Percentiles rank a stretch among this genome's conserved stretches.
Conservation (phyloP, 2,329 filamentous ascomycete species). For the Aspergillus nomiae region DNA sequence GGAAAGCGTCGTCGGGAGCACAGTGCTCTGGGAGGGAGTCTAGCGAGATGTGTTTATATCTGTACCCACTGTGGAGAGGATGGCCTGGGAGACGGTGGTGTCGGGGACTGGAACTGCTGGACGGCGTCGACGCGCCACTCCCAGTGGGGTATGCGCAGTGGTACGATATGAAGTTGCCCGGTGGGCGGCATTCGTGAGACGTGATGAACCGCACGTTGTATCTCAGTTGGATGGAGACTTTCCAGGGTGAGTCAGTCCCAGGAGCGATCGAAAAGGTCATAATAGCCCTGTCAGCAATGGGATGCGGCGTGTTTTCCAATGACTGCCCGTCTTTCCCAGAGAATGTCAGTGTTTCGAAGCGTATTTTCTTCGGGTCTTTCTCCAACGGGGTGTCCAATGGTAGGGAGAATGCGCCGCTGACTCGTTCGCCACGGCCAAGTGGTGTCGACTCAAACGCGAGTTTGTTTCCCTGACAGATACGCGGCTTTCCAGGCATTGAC, state of each 20-base stretch:
- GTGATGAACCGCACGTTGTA: constrained; percentile 58
- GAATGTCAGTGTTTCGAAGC: constrained; percentile 29
- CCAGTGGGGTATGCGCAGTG: not conserved
- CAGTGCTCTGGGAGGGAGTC: constrained; percentile 22
- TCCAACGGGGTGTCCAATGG: constrained; percentile 33
- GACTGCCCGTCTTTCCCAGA: constrained; percentile 20
- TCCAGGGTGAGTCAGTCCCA: constrained; percentile 13
- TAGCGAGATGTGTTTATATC: constrained; percentile 36
- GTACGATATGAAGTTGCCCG: constrained; percentile 34
- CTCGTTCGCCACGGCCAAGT: constrained; percentile 41
- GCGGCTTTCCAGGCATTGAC: constrained; percentile 33
- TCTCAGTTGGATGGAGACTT: constrained; percentile 43
- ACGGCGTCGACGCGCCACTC: constrained; percentile 6
- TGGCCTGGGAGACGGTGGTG: constrained; percentile 40
- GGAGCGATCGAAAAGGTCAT: constrained; percentile 28
- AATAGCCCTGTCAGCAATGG: constrained; percentile 27
- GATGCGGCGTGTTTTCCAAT: constrained; percentile 12
- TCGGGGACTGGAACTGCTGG: constrained; percentile 9
- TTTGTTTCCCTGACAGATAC: constrained; percentile 47
- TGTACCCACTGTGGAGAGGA: constrained; percentile 39
- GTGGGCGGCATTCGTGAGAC: constrained; percentile 55
- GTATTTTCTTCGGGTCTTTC: constrained; percentile 17
- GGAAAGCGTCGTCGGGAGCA: constrained; percentile 7
- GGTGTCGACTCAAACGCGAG: constrained; percentile 43
- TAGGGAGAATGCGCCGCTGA: constrained; percentile 40